Conservation (phyloP, 179 eudicot genomes). For the Dionaea muscipula region DNA sequence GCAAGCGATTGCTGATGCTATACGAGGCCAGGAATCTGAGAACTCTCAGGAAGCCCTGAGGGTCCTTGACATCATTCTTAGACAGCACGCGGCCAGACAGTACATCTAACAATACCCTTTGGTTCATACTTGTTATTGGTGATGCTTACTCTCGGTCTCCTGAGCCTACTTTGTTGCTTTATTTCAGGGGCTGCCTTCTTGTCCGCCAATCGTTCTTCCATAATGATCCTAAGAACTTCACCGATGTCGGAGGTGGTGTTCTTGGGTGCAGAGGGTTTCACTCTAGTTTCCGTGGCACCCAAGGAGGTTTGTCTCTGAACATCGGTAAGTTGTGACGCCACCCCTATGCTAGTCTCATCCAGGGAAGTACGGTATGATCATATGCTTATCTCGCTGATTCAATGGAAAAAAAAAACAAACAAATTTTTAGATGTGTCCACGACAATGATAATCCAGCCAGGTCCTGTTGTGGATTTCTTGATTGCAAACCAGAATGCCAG, state of each 20-base stretch:
- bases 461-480: constrained; percentile 79
- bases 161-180: background rate
- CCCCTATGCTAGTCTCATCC: too few species aligned
- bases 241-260: constrained; percentile 90
- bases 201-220: constrained; percentile 90
- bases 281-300: constrained; percentile 81
- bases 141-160: background rate
- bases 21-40: constrained; percentile 80
- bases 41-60: constrained; percentile 75
- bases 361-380: too few species aligned
- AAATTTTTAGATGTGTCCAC: constrained; percentile 62
- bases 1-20: constrained; percentile 74
- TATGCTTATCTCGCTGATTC: background rate
- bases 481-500: constrained; percentile 77
- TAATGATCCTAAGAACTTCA: constrained; percentile 62
- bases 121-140: background rate
- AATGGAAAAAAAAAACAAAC: too few species aligned
- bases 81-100: constrained; percentile 94
- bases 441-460: constrained; percentile 94
- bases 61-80: constrained; percentile 70
- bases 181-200: constrained; percentile 80
- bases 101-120: constrained; percentile 17
- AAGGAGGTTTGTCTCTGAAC: constrained; percentile 80
- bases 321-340: constrained; percentile 45
- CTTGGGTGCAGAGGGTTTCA: constrained; percentile 91